A percentile compares a stretch with the other conserved stretches of the same genome.
Evolutionary conservation across 129 eudicot species (phyloP).

Genomic region (Oenanthe sinensis): DNA sequence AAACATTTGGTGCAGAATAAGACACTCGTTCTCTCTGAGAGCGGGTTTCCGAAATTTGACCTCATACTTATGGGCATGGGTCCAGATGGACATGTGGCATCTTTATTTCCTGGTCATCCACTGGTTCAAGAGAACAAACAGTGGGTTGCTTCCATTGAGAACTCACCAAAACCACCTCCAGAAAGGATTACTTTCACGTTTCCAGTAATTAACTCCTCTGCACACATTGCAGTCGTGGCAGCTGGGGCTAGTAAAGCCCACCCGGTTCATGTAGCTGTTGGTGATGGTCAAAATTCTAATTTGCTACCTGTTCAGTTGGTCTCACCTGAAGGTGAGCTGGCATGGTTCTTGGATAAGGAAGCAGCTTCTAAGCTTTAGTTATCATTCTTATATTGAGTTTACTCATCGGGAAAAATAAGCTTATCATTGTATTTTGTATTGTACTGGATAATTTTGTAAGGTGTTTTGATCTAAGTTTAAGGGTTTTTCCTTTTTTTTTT

Average conservation of each 20-base stretch:
- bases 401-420: not conserved
- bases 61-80: constrained; percentile 47
- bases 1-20: constrained; percentile 25
- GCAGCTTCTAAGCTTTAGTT: constrained; percentile 35
- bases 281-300: constrained; percentile 20
- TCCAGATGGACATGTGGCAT: constrained; percentile 46
- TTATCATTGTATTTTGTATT: not conserved
- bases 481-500: too few species aligned
- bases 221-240: constrained; percentile 33
- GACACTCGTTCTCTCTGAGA: constrained; percentile 20
- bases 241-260: constrained; percentile 34
- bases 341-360: constrained; percentile 39
- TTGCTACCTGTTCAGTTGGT: constrained; percentile 37
- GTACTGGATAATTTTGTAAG: not conserved
- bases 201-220: constrained; percentile 40
- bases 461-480: not conserved
- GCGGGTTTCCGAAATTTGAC: constrained; percentile 42
- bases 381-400: constrained; percentile 1
- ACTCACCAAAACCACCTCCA: constrained; percentile 52
- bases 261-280: constrained; percentile 26
- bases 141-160: constrained; percentile 40
- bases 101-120: constrained; percentile 46
- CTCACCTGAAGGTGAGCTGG: constrained; percentile 33
- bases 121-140: constrained; percentile 21
- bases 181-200: constrained; percentile 39